phyloP scores from a whole-genome alignment of 2,329 filamentous ascomycete species.

The Hawksworthiomyces lignivorus region DNA sequence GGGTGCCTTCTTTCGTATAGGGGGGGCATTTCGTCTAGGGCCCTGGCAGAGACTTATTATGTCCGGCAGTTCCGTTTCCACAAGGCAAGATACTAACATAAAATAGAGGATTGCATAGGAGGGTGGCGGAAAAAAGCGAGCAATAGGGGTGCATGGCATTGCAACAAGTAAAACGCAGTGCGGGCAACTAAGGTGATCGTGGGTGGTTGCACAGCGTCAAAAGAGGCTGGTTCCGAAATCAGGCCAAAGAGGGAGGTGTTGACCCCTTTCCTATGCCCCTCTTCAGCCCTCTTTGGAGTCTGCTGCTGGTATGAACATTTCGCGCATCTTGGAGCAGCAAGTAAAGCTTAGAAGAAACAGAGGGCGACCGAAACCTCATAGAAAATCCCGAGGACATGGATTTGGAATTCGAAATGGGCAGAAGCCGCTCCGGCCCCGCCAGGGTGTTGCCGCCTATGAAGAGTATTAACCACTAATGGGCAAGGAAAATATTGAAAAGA shows the following conservation, averaged over 20 bases:
- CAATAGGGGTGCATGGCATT: background rate
- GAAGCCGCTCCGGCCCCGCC: slow-evolving; percentile 14
- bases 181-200: background rate
- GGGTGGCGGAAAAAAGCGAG: no score
- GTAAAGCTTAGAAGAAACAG: background rate
- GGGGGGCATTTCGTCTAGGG: no score
- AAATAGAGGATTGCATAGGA: no score
- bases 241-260: background rate
- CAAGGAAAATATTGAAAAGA: slow-evolving; percentile 5
- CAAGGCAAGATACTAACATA: no score
- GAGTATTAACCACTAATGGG: slow-evolving; percentile 11
- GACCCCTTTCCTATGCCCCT: background rate
- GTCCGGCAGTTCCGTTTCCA: background rate
- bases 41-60: no score
- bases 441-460: slow-evolving; percentile 14
- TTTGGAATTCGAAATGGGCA: slow-evolving; percentile 20
- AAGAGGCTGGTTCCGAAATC: background rate
- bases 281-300: background rate
- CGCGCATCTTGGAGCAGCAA: background rate
- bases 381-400: slow-evolving; percentile 26
- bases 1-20: no score
- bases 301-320: background rate
- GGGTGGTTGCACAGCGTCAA: background rate
- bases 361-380: background rate
- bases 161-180: background rate